Evolutionary conservation across 257 asterid species (phyloP), one percentile per base, ranked within the genome.

Genomic region (Primulina tabacum): DNA sequence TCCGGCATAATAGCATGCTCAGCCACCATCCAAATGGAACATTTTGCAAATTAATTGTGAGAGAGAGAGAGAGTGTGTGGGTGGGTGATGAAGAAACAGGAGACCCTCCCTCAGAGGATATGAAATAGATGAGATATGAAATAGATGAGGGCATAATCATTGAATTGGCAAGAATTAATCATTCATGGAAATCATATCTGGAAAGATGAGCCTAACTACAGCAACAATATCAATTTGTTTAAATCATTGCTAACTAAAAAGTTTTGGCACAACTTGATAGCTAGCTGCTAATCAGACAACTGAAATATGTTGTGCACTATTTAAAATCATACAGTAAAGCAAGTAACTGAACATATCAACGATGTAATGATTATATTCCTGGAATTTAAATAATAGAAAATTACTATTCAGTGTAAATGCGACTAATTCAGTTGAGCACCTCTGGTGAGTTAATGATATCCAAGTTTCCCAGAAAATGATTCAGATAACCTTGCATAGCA

Each of bases 401-500:
- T 55, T 29, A 56, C 40, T 65, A 37, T 57, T 62, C 69, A 63
- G 30, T 33, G 37, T 33, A 33, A 70, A 58, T 60, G 47, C 62
- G 65, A 71, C 71, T 26, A 71, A 73, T 65, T 60, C 60, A 62
- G 74, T 58, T 69, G 71, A 71, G 74, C 80, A 92, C 98, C 98
- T 92, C 98, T 74, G 68, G 71, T 47, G 94, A 88, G 76, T 92
- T 92, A 72, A 92, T 73, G 35, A 90, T 83, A 74, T 88, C 97
- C 90, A 88, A 80, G 83, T 87, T 86, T 71, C 97, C 97, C 82
- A 90, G 82, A 83, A 92, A 92, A 78, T 90, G 90, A 79, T 81
- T 90, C 78, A 92, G 86, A 82, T 90, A 92, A 71, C 90, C 92
- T 86, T 92, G 98, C 97, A 92, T 90, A 59, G 96, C 97, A 75